Evolutionary conservation across 169 alveolate species (phyloP).

Genomic region (Plasmodium billcollinsi): DNA sequence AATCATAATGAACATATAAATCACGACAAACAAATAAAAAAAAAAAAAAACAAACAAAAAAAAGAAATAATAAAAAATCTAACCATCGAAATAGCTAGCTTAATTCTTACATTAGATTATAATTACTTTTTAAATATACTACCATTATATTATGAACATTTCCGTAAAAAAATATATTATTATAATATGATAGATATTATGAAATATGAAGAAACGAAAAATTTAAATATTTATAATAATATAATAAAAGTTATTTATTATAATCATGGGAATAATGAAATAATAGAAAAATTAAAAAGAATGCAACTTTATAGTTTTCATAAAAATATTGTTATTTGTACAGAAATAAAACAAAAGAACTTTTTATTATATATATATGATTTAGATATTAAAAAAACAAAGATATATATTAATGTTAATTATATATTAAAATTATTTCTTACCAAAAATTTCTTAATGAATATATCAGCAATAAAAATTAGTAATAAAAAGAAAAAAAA

Average conservation of each 20-base stretch:
- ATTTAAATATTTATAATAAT: neutral
- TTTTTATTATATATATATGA: conserved; percentile 40
- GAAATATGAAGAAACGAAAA: conserved; percentile 8
- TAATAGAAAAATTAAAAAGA: neutral
- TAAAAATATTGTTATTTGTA: neutral
- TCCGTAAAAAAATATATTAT: conserved; percentile 8
- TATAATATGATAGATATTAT: neutral
- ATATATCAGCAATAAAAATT: conserved; percentile 58
- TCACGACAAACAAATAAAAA: no score
- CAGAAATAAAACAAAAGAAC: conserved; percentile 1
- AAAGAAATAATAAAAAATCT: conserved; percentile 35
- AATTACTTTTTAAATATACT: conserved; percentile 34
- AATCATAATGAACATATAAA: neutral
- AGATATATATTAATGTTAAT: conserved; percentile 66
- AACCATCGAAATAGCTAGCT: conserved; percentile 45
- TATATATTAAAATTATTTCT: conserved; percentile 42
- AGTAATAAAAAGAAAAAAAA: conserved; percentile 58
- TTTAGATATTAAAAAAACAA: conserved; percentile 54
- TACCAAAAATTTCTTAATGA: conserved; percentile 54
- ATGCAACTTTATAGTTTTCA: conserved; percentile 1
- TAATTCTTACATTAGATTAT: conserved; percentile 38
- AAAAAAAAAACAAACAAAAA: neutral
- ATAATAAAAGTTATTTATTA: neutral
- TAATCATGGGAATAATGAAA: neutral
- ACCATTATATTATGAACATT: conserved; percentile 28